Base-by-base conservation (phyloP, 495 filamentous ascomycete species). In the Glonium stellatum region DNA sequence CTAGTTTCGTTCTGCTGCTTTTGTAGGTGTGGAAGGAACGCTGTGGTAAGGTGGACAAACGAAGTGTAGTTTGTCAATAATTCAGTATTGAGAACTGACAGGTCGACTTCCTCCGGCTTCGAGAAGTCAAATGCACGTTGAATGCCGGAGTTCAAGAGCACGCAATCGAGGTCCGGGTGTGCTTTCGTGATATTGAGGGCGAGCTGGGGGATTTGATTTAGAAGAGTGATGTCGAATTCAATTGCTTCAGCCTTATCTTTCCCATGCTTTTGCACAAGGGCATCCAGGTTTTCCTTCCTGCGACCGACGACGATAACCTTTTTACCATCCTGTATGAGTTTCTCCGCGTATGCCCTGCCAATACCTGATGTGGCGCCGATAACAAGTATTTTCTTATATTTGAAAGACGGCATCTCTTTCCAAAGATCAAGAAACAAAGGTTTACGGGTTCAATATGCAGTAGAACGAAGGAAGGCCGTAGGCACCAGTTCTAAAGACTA, bases 351-450 rank as follows among this genome's bases (percentile, higher is more conserved):
- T 0, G 82, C 84, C 23, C 75, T 68, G 50, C 88, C 87, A 60
- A 91, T 89, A 57, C 87, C 87, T 18, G 81, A 80, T 12, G 87
- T 89, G 39, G 85, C 86, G 25, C 88, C 87, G 54, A 89, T 76
- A 57, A 90, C 65, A 19, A 90, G 83, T 34, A 88, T 80, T 57
- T 80, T 85, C 60, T 85, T 84, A 71, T 88, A 89, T 0, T 77
- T 74, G 66, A 86, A 84, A 3, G 78, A 59, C 82, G 27, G 6
- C 27, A 31, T 31, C 2, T 84, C 84, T 37, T 49, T 71, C 4
- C 4, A 53, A 31, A 6, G 27, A 6, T 31, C 3, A 31, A 31
- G 27, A 3, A n/a, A 31, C 27, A 31, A 31, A 31, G 27, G 27
- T 31, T 31, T 31, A 6, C 27, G 27, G 6, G 27, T 31, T 31